Conservation (phyloP, 2,329 filamentous ascomycete species). For the Ophiostoma pallidulum region DNA sequence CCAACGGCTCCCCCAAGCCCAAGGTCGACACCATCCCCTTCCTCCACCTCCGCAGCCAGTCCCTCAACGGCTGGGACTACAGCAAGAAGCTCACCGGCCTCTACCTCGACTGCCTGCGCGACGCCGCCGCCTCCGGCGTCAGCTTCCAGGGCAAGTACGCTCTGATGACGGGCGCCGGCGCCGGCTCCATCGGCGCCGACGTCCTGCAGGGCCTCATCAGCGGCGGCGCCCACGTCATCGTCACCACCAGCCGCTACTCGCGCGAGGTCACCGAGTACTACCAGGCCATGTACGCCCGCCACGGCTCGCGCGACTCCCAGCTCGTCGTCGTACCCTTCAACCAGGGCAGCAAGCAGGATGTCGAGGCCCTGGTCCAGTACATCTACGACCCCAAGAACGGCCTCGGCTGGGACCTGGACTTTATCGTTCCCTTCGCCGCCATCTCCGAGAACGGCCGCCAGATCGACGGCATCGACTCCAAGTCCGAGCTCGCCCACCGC, state of each 20-base stretch:
- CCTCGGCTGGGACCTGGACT: slow-evolving; percentile 96
- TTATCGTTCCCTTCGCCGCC: slow-evolving; percentile 89
- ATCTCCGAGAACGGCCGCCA: slow-evolving; percentile 97
- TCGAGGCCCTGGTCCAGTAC: slow-evolving; percentile 87
- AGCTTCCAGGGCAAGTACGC: slow-evolving; percentile 93
- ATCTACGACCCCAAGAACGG: slow-evolving; percentile 96
- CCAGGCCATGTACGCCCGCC: slow-evolving; percentile 95
- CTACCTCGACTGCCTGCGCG: slow-evolving; percentile 86
- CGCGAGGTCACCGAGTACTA: slow-evolving; percentile 98
- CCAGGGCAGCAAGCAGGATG: slow-evolving; percentile 95
- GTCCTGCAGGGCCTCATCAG: slow-evolving; percentile 93
- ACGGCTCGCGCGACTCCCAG: slow-evolving; percentile 86
- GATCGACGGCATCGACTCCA: slow-evolving; percentile 93
- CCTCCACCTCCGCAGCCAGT: slow-evolving; percentile 90
- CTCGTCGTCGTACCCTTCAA: slow-evolving; percentile 98
- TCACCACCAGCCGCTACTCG: slow-evolving; percentile 94
- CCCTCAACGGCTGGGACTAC: slow-evolving; percentile 94
- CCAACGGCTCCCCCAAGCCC: slow-evolving; percentile 57
- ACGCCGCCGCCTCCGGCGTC: slow-evolving; percentile 77
- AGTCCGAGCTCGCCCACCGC: slow-evolving; percentile 93
- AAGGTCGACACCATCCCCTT: slow-evolving; percentile 98
- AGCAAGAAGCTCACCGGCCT: slow-evolving; percentile 95
- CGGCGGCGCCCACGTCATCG: slow-evolving; percentile 91
- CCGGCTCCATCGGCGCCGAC: slow-evolving; percentile 94
- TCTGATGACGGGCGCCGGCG: slow-evolving; percentile 96